These are phyloP conservation scores for Saitozyma sp. DNA, from an alignment of 768 basidiomycete species.

Conservation along the genomic window DNA sequence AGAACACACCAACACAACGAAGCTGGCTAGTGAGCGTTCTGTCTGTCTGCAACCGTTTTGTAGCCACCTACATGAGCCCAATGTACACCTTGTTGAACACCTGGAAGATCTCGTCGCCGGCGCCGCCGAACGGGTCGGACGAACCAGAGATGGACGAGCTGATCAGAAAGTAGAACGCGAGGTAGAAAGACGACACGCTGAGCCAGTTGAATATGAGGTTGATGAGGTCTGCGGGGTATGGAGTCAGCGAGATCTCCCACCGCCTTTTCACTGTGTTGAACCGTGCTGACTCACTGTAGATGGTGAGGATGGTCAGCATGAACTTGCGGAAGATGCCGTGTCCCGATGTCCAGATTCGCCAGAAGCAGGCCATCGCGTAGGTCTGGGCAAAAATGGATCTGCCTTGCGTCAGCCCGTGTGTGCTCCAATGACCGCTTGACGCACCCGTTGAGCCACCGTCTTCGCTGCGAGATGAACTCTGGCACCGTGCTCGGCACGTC, in stretches of 20 bases:
- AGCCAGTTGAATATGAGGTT: slow-evolving; percentile 50
- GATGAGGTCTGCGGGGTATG: slow-evolving; percentile 21
- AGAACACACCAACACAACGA: slow-evolving; percentile 56
- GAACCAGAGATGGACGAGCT: slow-evolving; percentile 69
- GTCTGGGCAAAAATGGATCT: slow-evolving; percentile 45
- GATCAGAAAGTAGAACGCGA: slow-evolving; percentile 71
- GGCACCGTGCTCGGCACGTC: slow-evolving; percentile 46
- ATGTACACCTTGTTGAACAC: slow-evolving; percentile 79
- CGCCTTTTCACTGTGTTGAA: not conserved
- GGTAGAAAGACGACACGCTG: slow-evolving; percentile 50
- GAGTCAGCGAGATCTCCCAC: not conserved
- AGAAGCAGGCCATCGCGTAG: slow-evolving; percentile 45
- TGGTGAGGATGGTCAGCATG: slow-evolving; percentile 35
- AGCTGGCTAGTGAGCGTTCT: slow-evolving; percentile 17
- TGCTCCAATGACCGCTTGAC: not conserved
- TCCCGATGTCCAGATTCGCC: slow-evolving; percentile 47
- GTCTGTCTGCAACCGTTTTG: not conserved
- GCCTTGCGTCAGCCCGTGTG: not conserved
- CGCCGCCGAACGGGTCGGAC: slow-evolving; percentile 72
- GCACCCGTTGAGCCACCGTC: slow-evolving; percentile 53
- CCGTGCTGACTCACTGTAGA: slow-evolving; percentile 40
- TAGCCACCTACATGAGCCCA: slow-evolving; percentile 68
- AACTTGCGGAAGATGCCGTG: slow-evolving; percentile 49
- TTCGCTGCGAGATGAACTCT: slow-evolving; percentile 50
- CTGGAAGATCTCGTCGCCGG: slow-evolving; percentile 72